Base-by-base conservation (phyloP, 306 rosid species). In the Vigna reflexopilosa region DNA sequence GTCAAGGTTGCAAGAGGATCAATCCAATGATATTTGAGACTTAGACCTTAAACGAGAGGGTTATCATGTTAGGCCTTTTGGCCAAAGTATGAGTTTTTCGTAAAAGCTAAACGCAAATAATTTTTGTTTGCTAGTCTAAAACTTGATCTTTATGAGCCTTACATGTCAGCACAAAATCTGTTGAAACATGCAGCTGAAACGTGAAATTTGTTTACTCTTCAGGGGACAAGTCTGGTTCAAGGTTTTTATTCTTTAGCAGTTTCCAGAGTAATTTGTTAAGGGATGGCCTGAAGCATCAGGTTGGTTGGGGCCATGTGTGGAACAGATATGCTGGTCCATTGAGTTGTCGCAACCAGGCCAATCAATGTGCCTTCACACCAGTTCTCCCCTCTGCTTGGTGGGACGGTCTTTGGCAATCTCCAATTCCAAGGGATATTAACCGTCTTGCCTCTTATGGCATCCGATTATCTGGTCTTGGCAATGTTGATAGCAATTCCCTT, bases 221-320 rank as follows among this genome's bases (percentile, higher is more conserved):
- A 90, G 98, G 89, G 68, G 83, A 88, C 77, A 79, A 77, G 6
- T 72, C 91, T 1, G 85, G 89, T 62, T 78, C 92, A 42, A 85
- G 78, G 11, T 92, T 92, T 85, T 40, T 83, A 30, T 90, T 92
- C 83, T 81, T 88, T 13, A 92, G 95, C 89, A 94, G 97, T 83
- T 90, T 90, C 85, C 98, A 94, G 70, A 56, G 97, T 68, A 90
- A 90, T 73, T 81, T 94, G 81, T 81, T 94, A 80, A 82, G 75
- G 15, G 88, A 88, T 1, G 98, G 98, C 68, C 77, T 94, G 34
- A 90, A 87, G 86, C 84, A 88, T 58, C 98, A 94, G 81, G 82
- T 89, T 52, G 98, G 98, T 51, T 94, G 98, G 98, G 98, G 98
- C 38, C 98, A 94, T 82, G 94, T 87, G 9, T 94, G 98, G 98